These are phyloP conservation scores for Termitomyces sp. DNA, from an alignment of 768 basidiomycete species.

Conservation along the genomic window DNA sequence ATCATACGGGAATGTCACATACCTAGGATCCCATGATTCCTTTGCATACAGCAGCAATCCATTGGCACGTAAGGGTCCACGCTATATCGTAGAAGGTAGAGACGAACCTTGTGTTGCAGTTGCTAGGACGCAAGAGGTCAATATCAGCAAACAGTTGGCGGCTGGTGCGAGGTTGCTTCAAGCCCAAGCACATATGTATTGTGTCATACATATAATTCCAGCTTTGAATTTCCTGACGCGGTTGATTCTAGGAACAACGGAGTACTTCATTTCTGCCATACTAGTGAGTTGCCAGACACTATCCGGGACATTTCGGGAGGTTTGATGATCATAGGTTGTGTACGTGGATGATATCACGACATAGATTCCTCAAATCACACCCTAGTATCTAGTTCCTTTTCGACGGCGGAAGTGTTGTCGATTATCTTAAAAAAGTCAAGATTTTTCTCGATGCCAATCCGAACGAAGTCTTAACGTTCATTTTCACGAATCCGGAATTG, in stretches of 20 bases:
- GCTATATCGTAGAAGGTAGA: background rate
- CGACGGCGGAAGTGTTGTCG: background rate
- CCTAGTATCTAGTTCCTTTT: background rate
- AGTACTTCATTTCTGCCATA: background rate
- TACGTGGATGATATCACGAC: background rate
- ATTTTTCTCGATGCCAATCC: background rate
- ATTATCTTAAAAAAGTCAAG: background rate
- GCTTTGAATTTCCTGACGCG: background rate
- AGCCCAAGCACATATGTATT: background rate
- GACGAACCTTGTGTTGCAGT: background rate
- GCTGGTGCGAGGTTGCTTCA: background rate
- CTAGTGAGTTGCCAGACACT: background rate
- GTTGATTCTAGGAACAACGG: background rate
- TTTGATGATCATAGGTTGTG: background rate
- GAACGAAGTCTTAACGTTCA: slow-evolving; percentile 58
- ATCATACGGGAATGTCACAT: slow-evolving; percentile 15
- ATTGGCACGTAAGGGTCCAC: slow-evolving; percentile 1
- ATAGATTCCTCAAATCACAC: background rate
- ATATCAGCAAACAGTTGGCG: background rate
- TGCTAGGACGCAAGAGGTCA: background rate
- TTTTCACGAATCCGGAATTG: slow-evolving; percentile 64
- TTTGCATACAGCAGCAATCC: slow-evolving; percentile 9
- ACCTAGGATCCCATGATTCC: slow-evolving; percentile 10
- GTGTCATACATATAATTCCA: too few species aligned
- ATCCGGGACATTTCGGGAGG: background rate